Conservation (phyloP, 1,284 basidiomycete genomes). For the Amylostereum areolatum region DNA sequence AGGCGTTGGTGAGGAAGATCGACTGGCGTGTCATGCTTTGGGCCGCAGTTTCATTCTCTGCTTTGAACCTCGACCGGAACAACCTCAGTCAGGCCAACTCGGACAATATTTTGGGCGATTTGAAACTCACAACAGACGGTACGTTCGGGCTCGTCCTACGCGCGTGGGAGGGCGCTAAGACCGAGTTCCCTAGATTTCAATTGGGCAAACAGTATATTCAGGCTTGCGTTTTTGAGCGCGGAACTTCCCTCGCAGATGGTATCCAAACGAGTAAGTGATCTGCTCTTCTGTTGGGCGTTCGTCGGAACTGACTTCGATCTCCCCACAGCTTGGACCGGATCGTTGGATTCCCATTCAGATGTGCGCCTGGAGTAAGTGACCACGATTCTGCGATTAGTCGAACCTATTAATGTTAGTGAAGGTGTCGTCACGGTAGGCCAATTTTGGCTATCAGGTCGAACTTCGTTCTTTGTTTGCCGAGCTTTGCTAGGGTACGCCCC, state of each 20-base stretch:
- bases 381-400: background rate
- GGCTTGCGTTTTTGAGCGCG: constrained; percentile 52
- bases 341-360: constrained; percentile 69
- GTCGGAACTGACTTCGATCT: background rate
- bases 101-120: constrained; percentile 60
- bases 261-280: constrained; percentile 49
- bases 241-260: constrained; percentile 70
- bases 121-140: constrained; percentile 53
- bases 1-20: constrained; percentile 53
- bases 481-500: constrained; percentile 34
- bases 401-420: constrained; percentile 38
- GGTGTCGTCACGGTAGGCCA: constrained; percentile 51
- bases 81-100: constrained; percentile 62
- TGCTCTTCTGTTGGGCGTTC: background rate
- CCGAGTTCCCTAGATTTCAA: constrained; percentile 45
- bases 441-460: constrained; percentile 55
- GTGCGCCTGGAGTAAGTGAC: constrained; percentile 11
- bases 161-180: background rate
- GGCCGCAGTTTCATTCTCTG: constrained; percentile 62
- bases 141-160: background rate
- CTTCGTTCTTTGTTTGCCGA: constrained; percentile 43
- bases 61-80: constrained; percentile 45
- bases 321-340: constrained; percentile 49
- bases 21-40: constrained; percentile 61
- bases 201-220: constrained; percentile 53